These are phyloP conservation scores for Fusarium oxysporum DNA, from an alignment of 2,329 filamentous ascomycete species.

Conservation along the genomic window DNA sequence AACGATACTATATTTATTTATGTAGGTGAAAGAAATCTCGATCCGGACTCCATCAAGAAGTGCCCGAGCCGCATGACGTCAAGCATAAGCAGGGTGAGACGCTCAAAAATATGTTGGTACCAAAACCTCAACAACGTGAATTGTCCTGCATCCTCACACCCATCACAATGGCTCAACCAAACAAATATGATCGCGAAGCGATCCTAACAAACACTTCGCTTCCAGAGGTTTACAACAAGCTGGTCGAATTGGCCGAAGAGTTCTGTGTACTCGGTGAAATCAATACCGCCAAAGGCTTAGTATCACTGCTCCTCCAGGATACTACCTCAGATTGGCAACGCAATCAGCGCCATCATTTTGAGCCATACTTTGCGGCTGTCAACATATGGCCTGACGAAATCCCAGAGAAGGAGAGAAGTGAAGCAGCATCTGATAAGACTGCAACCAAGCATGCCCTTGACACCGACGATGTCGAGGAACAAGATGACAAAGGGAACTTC, in stretches of 20 bases:
- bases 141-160: neutral
- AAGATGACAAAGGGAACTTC: neutral
- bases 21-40: neutral
- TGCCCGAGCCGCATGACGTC: slow-evolving; percentile 2
- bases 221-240: slow-evolving; percentile 10
- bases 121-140: neutral
- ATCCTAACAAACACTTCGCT: slow-evolving; percentile 18
- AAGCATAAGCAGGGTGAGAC: neutral
- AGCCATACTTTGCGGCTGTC: slow-evolving; percentile 31
- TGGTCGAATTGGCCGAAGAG: slow-evolving; percentile 25
- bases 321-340: slow-evolving; percentile 37
- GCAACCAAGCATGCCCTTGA: neutral
- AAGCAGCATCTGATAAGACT: neutral
- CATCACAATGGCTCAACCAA: neutral
- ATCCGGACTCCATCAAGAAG: neutral
- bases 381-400: slow-evolving; percentile 35
- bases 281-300: slow-evolving; percentile 11
- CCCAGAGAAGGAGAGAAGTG: neutral
- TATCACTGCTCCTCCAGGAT: slow-evolving; percentile 33
- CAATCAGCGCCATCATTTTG: neutral
- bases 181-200: slow-evolving; percentile 20
- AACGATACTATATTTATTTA: neutral
- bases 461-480: neutral
- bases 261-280: slow-evolving; percentile 37
- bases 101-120: neutral